Evolutionary conservation across 106 monocot species (phyloP), one percentile per base, ranked within the genome.

Genomic region (Allium sativum): DNA sequence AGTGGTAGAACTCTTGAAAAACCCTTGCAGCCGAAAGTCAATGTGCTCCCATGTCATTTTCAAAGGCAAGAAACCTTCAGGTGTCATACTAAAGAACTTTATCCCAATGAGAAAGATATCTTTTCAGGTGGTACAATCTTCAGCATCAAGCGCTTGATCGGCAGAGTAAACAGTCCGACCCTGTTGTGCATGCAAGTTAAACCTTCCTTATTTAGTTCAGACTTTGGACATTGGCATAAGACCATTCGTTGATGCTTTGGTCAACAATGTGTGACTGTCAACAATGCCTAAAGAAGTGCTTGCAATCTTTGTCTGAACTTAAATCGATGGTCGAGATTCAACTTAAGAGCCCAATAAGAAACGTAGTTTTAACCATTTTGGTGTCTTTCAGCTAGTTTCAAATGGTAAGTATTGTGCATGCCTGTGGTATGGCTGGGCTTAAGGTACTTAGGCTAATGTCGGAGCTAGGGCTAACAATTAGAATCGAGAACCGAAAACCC

Each of bases 401-500:
- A 59, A 82, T 73, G 41, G 78, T 82, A 14, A 82, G 91, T 62
- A 78, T 91, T 44, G 86, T 83, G 67, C 76, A 83, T 44, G 91
- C 86, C n/a, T 86, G 91, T 69, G 77, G 82, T n/a, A 91, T 91
- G 82, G 86, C 91, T 11, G 91, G 91, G 5, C 48, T 91, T 10
- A 66, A 78, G 31, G 70, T 83, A 16, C 65, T 86, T 9, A 68
- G 91, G 62, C 58, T 91, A 12, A 91, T 91, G 91, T 86, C 91
- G 3, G 91, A 91, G n/a, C n/a, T n/a, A n/a, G n/a, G n/a, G n/a
- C n/a, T n/a, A n/a, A n/a, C n/a, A n/a, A n/a, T n/a, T n/a, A n/a
- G n/a, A n/a, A n/a, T n/a, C n/a, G n/a, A n/a, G n/a, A n/a, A n/a
- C n/a, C n/a, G n/a, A n/a, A n/a, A n/a, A n/a, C n/a, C n/a, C n/a